Conservation (phyloP, 345 rosid genomes). For the Salix koriyanagi region DNA sequence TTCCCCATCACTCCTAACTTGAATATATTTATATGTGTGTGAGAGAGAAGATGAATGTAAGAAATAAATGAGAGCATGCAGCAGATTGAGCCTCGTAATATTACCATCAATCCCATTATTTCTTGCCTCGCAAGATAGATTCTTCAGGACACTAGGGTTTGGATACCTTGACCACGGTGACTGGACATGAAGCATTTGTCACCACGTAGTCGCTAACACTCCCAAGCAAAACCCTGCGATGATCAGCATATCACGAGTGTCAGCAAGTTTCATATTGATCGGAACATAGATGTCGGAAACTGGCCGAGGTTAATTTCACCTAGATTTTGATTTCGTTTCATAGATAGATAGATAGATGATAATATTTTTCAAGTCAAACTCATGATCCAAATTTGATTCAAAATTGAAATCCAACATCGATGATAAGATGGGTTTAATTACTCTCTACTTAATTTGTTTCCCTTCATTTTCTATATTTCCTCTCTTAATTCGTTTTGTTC, state of each 20-base stretch:
- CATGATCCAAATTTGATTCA: too few species aligned
- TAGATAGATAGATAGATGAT: too few species aligned
- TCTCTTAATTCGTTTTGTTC: too few species aligned
- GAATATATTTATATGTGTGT: background rate
- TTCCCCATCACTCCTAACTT: background rate
- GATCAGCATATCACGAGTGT: background rate
- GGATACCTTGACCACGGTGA: conserved; percentile 60
- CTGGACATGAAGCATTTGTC: conserved; percentile 67
- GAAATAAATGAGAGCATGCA: background rate
- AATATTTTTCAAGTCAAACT: background rate
- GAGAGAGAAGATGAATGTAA: background rate
- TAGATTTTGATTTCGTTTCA: too few species aligned
- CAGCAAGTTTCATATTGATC: background rate
- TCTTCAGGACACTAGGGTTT: background rate
- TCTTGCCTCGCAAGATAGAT: background rate
- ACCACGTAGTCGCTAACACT: conserved; percentile 78
- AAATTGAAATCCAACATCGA: too few species aligned
- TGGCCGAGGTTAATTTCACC: background rate
- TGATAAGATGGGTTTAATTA: too few species aligned
- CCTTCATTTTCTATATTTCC: too few species aligned
- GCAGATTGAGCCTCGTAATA: background rate
- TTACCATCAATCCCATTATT: background rate
- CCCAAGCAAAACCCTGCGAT: conserved; percentile 64
- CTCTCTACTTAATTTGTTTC: too few species aligned
- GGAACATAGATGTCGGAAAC: background rate